Conservation (phyloP, 495 filamentous ascomycete genomes). For the Penicillium pancosmium region DNA sequence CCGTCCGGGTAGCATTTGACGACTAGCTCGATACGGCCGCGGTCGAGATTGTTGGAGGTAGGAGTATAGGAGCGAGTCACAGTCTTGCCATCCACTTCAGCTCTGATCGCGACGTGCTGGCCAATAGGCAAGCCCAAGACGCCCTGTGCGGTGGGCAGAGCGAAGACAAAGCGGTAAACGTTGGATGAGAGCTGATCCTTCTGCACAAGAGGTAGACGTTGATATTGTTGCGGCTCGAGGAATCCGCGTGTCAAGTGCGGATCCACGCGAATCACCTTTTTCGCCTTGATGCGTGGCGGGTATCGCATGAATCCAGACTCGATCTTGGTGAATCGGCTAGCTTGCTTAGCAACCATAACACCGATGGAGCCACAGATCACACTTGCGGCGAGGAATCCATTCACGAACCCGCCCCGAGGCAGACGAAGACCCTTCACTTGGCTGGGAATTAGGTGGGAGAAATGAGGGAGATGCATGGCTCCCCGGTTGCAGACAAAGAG, state of each 20-base stretch:
- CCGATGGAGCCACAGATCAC: conserved; percentile 28
- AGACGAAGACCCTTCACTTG: conserved; percentile 19
- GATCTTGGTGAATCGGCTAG: conserved; percentile 32
- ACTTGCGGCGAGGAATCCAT: conserved; percentile 40
- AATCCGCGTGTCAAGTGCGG: conserved; percentile 41
- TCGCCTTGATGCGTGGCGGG: conserved; percentile 39
- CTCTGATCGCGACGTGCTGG: conserved; percentile 55
- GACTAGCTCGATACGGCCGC: conserved; percentile 47
- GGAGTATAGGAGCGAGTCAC: conserved; percentile 55
- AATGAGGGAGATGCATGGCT: conserved; percentile 8
- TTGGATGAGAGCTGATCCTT: conserved; percentile 48
- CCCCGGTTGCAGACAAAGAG: conserved; percentile 16
- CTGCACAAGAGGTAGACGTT: conserved; percentile 43
- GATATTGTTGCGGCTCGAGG: conserved; percentile 50
- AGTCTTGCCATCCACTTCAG: conserved; percentile 42
- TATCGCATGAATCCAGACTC: conserved; percentile 44
- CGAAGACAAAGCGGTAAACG: conserved; percentile 52
- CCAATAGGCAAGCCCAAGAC: conserved; percentile 56
- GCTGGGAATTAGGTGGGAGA: conserved; percentile 19
- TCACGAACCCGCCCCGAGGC: conserved; percentile 31
- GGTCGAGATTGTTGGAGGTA: conserved; percentile 54
- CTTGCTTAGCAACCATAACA: conserved; percentile 23
- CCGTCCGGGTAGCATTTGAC: conserved; percentile 54
- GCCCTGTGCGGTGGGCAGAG: conserved; percentile 40
- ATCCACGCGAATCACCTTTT: conserved; percentile 28